These are phyloP conservation scores for Cladosporium velox DNA, from an alignment of 2,329 filamentous ascomycete genomes.

Conservation along the genomic window DNA sequence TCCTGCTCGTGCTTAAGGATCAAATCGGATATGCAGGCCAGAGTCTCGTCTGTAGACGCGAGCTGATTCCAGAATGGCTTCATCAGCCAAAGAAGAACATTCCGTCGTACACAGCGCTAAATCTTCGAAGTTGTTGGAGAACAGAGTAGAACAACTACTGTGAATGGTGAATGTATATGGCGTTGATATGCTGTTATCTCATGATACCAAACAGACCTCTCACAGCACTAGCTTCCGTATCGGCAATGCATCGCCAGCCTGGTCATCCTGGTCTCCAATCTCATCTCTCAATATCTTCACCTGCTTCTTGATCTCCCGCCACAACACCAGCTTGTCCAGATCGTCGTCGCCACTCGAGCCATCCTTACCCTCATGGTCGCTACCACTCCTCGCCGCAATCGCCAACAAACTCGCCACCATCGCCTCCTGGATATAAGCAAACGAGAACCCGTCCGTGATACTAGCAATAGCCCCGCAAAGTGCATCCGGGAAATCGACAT, in stretches of 20 bases:
- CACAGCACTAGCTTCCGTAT: not conserved
- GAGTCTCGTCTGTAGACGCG: too few relatives aligned
- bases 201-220: not conserved
- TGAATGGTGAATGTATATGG: not conserved
- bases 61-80: not conserved
- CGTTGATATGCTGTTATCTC: not conserved
- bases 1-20: not conserved
- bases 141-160: not conserved
- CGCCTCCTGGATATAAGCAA: slow-evolving; percentile 70
- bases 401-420: slow-evolving; percentile 65
- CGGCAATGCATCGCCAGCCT: not conserved
- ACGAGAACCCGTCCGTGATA: slow-evolving; percentile 66
- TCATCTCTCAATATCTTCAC: slow-evolving; percentile 62
- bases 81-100: not conserved
- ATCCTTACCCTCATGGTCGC: not conserved
- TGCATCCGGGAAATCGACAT: slow-evolving; percentile 61
- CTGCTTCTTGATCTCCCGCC: slow-evolving; percentile 65
- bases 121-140: too few relatives aligned
- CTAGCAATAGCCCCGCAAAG: slow-evolving; percentile 61
- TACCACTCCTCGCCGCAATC: slow-evolving; percentile 49
- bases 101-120: too few relatives aligned
- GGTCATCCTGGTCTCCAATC: slow-evolving; percentile 43
- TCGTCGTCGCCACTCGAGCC: not conserved
- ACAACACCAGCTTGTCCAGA: slow-evolving; percentile 57
- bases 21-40: not conserved